Base-by-base conservation (phyloP, 2,329 filamentous ascomycete genomes). In the Catunica adiposa region DNA sequence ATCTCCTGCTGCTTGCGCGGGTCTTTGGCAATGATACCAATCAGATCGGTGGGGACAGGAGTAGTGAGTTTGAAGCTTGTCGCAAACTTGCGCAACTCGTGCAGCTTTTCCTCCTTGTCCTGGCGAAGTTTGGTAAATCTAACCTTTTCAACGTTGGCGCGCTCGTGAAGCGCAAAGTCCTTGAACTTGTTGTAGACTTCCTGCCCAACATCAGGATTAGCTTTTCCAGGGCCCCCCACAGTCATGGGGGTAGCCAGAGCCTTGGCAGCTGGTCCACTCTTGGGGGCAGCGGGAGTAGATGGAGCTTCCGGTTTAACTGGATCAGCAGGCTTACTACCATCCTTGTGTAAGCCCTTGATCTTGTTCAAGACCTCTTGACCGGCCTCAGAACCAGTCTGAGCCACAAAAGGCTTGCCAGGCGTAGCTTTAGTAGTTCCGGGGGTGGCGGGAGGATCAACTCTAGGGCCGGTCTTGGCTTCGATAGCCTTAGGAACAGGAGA, bases 1-100 rank as follows among this genome's bases (percentile, higher is more conserved):
- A 98, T 97, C 65, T 89, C 82, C 64, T 89, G 82, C 69, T 97
- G 92, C 71, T 96, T 98, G 48, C 74, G 77, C n/a, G 89, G 89
- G 65, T 98, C 92, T 67, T 97, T 98, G 58, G 92, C 90, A 59
- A 98, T 84, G 61, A 98, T 98, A 1, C 87, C 84, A 26, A 98
- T 89, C 37, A 98, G 71, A 67, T 98, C 92, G 53, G 79, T 82
- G 1, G 92, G 92, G 9, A 98, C 89, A 4, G 89, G 89, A 2
- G 90, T 96, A 52, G 86, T 84, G 17, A 98, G 78, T 70, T 97
- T 97, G 75, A 98, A 98, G 65, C 79, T 92, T 62, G 83, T 79
- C 1, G 92, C 88, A 68, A 98, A 98, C 65, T 90, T 95, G 74
- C 92, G 94, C 57, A 98, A 71, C 69, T 98, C 92, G 58, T 87